A percentile compares a stretch with the other conserved stretches of the same genome.
Evolutionary conservation across 1,139 yeast genomes (phyloP).

Genomic region (Candida albicans): DNA sequence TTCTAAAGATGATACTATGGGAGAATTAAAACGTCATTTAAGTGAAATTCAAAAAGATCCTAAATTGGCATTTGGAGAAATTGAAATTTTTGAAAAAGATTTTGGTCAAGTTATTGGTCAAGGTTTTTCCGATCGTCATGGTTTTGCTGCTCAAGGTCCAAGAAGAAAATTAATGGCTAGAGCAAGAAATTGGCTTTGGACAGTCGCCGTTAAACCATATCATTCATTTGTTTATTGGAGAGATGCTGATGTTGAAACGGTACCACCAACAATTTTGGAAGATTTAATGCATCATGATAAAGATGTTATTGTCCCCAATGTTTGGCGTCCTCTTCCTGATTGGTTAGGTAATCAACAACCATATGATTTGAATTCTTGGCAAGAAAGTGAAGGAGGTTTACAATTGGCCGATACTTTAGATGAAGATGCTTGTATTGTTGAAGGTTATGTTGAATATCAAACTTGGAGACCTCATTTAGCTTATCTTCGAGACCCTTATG

Average conservation of each 20-base stretch:
- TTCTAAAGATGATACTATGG: slow-evolving; percentile 59
- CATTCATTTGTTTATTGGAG: slow-evolving; percentile 58
- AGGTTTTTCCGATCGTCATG: slow-evolving; percentile 53
- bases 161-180: slow-evolving; percentile 54
- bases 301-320: slow-evolving; percentile 72
- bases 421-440: slow-evolving; percentile 89
- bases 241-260: slow-evolving; percentile 56
- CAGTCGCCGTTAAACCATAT: slow-evolving; percentile 52
- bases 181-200: slow-evolving; percentile 56
- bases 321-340: slow-evolving; percentile 90
- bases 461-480: slow-evolving; percentile 94
- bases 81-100: slow-evolving; percentile 55
- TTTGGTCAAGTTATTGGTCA: slow-evolving; percentile 55
- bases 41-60: slow-evolving; percentile 44
- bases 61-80: slow-evolving; percentile 54
- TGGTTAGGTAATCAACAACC: slow-evolving; percentile 91
- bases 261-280: slow-evolving; percentile 50
- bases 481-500: slow-evolving; percentile 80
- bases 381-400: slow-evolving; percentile 79
- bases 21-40: slow-evolving; percentile 42
- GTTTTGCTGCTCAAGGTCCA: slow-evolving; percentile 56
- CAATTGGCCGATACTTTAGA: slow-evolving; percentile 74
- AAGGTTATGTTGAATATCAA: slow-evolving; percentile 88
- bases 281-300: slow-evolving; percentile 56
- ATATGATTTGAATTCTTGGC: slow-evolving; percentile 89